Evolutionary conservation across 176 grass and related monocot genomes (phyloP), one percentile per base, ranked within the genome.

Genomic region (Dactylis glomerata): DNA sequence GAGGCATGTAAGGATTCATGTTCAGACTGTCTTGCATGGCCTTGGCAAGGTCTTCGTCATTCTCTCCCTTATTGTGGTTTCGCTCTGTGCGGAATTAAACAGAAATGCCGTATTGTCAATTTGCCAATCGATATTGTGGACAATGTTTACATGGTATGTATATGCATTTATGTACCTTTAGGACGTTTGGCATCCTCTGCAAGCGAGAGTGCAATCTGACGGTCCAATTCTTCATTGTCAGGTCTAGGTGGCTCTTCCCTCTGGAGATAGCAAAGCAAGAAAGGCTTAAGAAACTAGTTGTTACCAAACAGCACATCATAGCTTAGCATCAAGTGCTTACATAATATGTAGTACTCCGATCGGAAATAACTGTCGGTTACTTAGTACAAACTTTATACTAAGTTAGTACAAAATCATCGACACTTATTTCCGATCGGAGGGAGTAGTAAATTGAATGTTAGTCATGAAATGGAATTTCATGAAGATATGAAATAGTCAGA

Each of bases 161-260:
- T 15, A 50, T 68, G 31, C 3, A 47, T 67, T 0, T 27, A 46
- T 67, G 50, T 86, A 91, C 96, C 91, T 91, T 86, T 94, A 23
- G 81, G 49, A n/a, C 85, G 85, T 85, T 94, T 94, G 77, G 73
- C 85, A 80, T 96, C 88, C 81, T 96, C 93, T 81, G 86, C 86
- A 86, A 96, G 91, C 54, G 96, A 92, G 33, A 94, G 89, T 22
- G 96, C 96, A 91, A 99, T 54, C 49, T 92, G 93, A 65, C 37
- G 86, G 61, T 96, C 96, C 83, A 89, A 31, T 81, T 92, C 93
- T 94, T 99, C 96, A 58, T 89, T 92, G 47, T 92, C 84, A 58
- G 85, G 77, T 90, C 89, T 93, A 36, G 92, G 85, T 42, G 87
- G 91, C 47, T 95, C 89, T 67, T 92, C 81, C 41, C 58, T 84